A percentile compares a stretch with the other conserved stretches of the same genome.
These are phyloP conservation scores for Epichloe aotearoae DNA, from an alignment of 2,329 filamentous ascomycete genomes.

Conservation along the genomic window DNA sequence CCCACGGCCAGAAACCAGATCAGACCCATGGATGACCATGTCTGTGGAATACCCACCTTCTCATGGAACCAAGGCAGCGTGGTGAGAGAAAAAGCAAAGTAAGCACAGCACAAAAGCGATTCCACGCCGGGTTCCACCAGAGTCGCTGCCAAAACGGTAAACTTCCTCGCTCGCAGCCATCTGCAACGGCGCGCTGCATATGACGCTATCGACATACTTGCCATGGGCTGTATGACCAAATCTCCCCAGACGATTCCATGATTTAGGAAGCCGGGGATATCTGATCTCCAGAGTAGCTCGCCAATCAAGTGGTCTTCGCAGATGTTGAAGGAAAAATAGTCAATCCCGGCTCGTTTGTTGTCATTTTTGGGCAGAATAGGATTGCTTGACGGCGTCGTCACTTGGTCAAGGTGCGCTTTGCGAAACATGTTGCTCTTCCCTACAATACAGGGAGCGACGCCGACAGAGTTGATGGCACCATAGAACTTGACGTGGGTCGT, in stretches of 20 bases:
- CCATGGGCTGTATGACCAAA: slow-evolving; percentile 79
- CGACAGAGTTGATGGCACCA: slow-evolving; percentile 86
- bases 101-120: slow-evolving; percentile 67
- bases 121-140: slow-evolving; percentile 89
- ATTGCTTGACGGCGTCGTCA: slow-evolving; percentile 41
- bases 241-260: slow-evolving; percentile 79
- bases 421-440: slow-evolving; percentile 99
- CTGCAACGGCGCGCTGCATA: slow-evolving; percentile 73
- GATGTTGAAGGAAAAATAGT: slow-evolving; percentile 95
- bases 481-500: slow-evolving; percentile 96
- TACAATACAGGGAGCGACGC: slow-evolving; percentile 82
- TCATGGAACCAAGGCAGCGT: slow-evolving; percentile 52
- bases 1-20: slow-evolving; percentile 55
- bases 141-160: slow-evolving; percentile 79
- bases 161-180: slow-evolving; percentile 90
- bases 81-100: slow-evolving; percentile 67
- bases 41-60: slow-evolving; percentile 40
- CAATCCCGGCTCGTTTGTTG: slow-evolving; percentile 52
- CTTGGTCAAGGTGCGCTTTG: slow-evolving; percentile 70
- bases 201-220: slow-evolving; percentile 60
- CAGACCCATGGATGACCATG: slow-evolving; percentile 51
- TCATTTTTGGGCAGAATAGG: slow-evolving; percentile 27
- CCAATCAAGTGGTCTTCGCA: slow-evolving; percentile 97
- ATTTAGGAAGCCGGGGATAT: slow-evolving; percentile 52
- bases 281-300: slow-evolving; percentile 73